These are phyloP conservation scores for Xylariaceae sp. DNA, from an alignment of 2,329 filamentous ascomycete species.

Conservation along the genomic window DNA sequence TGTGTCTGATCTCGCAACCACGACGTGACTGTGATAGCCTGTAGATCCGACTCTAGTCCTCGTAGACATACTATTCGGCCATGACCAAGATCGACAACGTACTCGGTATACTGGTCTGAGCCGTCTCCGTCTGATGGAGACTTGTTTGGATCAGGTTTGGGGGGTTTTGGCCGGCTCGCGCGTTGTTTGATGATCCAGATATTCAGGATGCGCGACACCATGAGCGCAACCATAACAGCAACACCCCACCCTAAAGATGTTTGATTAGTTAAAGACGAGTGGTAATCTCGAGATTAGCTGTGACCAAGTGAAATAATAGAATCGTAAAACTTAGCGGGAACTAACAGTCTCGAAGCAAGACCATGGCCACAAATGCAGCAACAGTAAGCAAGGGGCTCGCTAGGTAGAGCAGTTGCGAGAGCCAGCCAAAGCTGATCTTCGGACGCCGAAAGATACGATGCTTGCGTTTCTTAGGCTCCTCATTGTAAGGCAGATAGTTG, in stretches of 20 bases:
- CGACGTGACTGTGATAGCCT: slow-evolving; percentile 51
- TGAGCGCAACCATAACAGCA: slow-evolving; percentile 42
- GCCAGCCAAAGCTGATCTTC: slow-evolving; percentile 38
- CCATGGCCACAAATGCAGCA: slow-evolving; percentile 39
- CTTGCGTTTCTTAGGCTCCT: slow-evolving; percentile 24
- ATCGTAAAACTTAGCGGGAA: neutral
- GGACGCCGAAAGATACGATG: slow-evolving; percentile 31
- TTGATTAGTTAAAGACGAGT: slow-evolving; percentile 4
- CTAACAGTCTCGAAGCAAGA: slow-evolving; percentile 44
- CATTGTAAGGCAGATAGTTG: slow-evolving; percentile 24
- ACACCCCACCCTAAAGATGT: slow-evolving; percentile 43
- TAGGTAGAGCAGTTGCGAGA: slow-evolving; percentile 47
- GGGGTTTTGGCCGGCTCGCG: slow-evolving; percentile 22
- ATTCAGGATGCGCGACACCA: slow-evolving; percentile 51
- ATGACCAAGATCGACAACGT: slow-evolving; percentile 48
- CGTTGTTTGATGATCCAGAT: slow-evolving; percentile 53
- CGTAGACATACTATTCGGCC: slow-evolving; percentile 49
- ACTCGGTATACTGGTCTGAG: slow-evolving; percentile 36
- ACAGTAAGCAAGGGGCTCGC: slow-evolving; percentile 44
- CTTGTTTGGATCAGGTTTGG: neutral
- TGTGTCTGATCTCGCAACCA: slow-evolving; percentile 51
- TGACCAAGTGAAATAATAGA: neutral
- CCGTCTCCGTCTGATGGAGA: slow-evolving; percentile 14
- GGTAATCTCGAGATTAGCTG: neutral
- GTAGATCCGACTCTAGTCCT: slow-evolving; percentile 51